Evolutionary conservation across 208 protist genomes (phyloP).

Genomic region (Eutreptiella sp.): DNA sequence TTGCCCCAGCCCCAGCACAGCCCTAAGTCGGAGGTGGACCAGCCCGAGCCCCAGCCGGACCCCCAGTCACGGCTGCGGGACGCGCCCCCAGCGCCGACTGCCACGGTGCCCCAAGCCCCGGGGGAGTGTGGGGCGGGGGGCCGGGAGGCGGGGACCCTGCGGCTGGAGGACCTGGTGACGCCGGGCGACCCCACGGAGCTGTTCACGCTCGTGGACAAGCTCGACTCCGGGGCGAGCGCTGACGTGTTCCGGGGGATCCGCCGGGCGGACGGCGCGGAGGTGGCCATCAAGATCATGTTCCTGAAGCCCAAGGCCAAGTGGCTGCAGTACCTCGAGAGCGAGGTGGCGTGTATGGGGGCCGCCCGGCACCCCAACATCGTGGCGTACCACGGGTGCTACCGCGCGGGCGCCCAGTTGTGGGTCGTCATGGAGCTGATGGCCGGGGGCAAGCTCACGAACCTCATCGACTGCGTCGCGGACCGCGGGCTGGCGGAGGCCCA

Average conservation of each 20-base stretch:
- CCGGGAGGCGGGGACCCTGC: too few relatives aligned
- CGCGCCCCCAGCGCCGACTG: too few relatives aligned
- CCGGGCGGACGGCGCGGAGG: not conserved
- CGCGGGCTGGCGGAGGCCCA: conserved; percentile 43
- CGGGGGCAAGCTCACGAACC: conserved; percentile 47
- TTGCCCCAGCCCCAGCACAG: too few relatives aligned
- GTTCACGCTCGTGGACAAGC: conserved; percentile 34
- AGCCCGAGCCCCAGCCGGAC: too few relatives aligned
- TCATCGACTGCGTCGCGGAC: conserved; percentile 32
- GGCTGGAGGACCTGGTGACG: conserved; percentile 36
- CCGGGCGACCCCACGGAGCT: conserved; percentile 34
- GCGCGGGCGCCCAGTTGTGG: conserved; percentile 40
- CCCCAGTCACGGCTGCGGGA: too few relatives aligned
- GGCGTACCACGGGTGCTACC: conserved; percentile 40
- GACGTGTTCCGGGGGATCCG: conserved; percentile 44
- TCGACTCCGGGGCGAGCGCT: conserved; percentile 47
- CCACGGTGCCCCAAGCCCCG: too few relatives aligned
- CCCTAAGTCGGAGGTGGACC: too few relatives aligned
- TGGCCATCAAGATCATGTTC: conserved; percentile 47
- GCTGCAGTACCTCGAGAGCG: conserved; percentile 31
- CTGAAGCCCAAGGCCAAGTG: conserved; percentile 19
- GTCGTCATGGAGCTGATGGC: conserved; percentile 59
- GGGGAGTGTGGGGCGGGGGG: too few relatives aligned
- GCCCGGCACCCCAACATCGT: conserved; percentile 46
- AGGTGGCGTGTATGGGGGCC: conserved; percentile 42